Base-by-base conservation (phyloP, 345 rosid species). In the Linum tenue region DNA sequence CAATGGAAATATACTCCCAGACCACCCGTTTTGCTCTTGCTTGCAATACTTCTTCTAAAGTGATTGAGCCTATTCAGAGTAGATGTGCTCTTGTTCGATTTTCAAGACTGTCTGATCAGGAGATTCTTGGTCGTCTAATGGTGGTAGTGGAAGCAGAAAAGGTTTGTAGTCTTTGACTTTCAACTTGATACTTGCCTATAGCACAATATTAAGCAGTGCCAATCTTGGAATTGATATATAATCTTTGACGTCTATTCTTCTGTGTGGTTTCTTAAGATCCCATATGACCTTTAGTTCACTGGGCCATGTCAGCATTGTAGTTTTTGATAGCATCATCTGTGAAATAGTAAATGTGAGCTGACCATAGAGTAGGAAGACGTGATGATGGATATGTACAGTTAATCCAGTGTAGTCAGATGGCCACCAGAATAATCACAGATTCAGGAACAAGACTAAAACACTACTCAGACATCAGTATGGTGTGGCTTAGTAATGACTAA, bases 21-120 rank as follows among this genome's bases (percentile, higher is more conserved):
- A 81, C 99, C 10, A 94, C 97, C 2, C 91, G 97, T 40, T 94
- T 94, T 83, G 96, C 99, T 63, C 97, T 94, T 67, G 99, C 99
- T 31, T 90, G 99, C 75, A 94, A 90, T 66, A 80, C 84, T 0
- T 88, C 95, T 37, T 82, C 96, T 38, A 94, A 91, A 80, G 79
- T 90, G 63, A 94, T 90, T 60, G 99, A 90, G 78, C 96, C 99
- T 43, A 94, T 94, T 77, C 99, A 94, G 86, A 94, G 99, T 76
- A 81, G 99, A 85, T 90, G 99, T 71, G 97, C 99, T 1, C 76
- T 90, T 31, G 97, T 90, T 70, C 89, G 96, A 42, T 94, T 94
- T 83, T 88, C 97, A 67, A 87, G 95, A 63, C 80, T 94, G 70
- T 88, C 97, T 65, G 96, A 90, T 71, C 88, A 85, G 76, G 88